Percentiles rank a stretch among this genome's conserved stretches.
Evolutionary conservation across 768 basidiomycete species (phyloP).

Genomic region (Podaxis sp.): DNA sequence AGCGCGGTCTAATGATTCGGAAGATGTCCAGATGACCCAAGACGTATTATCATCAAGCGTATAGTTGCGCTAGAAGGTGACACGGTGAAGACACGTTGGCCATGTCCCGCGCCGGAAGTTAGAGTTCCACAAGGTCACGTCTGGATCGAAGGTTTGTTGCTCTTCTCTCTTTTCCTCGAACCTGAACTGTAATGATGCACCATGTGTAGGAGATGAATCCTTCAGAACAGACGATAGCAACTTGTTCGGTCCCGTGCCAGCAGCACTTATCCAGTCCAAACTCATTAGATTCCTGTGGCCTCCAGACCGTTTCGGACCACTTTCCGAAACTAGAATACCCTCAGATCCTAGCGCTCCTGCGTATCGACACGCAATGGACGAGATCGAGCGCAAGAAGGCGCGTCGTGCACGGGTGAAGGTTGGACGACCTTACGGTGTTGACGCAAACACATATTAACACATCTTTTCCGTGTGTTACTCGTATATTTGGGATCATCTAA

Average conservation of each 20-base stretch:
- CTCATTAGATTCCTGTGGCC: conserved; percentile 55
- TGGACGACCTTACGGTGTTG: conserved; percentile 14
- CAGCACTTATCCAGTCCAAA: conserved; percentile 51
- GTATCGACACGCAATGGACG: conserved; percentile 33
- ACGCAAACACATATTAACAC: conserved; percentile 10
- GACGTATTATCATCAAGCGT: conserved; percentile 60
- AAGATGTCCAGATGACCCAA: conserved; percentile 62
- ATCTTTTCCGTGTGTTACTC: background rate
- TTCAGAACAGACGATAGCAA: conserved; percentile 74
- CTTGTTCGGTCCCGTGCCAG: conserved; percentile 60
- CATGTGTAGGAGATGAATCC: conserved; percentile 56
- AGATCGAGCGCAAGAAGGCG: conserved; percentile 37
- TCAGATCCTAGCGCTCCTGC: conserved; percentile 21
- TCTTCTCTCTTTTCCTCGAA: background rate
- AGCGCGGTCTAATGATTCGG: background rate
- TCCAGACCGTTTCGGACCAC: conserved; percentile 41
- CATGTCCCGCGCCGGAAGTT: conserved; percentile 57
- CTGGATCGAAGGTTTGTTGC: conserved; percentile 69
- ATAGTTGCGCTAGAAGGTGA: conserved; percentile 67
- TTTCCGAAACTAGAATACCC: conserved; percentile 18
- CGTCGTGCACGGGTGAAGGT: conserved; percentile 38
- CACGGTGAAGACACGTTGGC: conserved; percentile 63
- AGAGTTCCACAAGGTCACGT: conserved; percentile 60
- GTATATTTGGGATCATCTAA: background rate
- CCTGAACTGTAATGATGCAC: background rate